A percentile compares a stretch with the other conserved stretches of the same genome.
These are phyloP conservation scores for Podospora anserina DNA, from an alignment of 495 filamentous ascomycete species.

Conservation along the genomic window DNA sequence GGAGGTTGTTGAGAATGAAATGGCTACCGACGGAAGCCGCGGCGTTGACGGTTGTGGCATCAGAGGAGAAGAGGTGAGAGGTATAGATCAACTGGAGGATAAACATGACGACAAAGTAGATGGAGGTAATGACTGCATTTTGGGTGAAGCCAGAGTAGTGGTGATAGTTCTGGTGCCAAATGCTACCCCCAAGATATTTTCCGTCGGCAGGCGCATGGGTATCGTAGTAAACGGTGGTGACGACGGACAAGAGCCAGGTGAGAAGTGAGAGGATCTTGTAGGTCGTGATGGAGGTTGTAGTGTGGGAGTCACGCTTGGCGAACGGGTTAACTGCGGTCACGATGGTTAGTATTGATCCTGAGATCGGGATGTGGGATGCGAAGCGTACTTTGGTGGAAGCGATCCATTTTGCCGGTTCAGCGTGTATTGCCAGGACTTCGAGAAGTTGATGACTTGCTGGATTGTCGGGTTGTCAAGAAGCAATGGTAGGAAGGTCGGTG, in stretches of 20 bases:
- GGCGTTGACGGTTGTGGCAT: constrained; percentile 56
- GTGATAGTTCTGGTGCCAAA: constrained; percentile 66
- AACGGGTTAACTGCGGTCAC: constrained; percentile 61
- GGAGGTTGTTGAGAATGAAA: constrained; percentile 81
- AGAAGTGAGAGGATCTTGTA: constrained; percentile 68
- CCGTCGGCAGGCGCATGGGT: constrained; percentile 59
- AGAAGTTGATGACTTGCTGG: neutral
- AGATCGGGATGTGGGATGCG: neutral
- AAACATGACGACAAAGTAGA: constrained; percentile 80
- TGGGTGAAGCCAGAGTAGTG: constrained; percentile 72
- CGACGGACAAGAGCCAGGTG: constrained; percentile 67
- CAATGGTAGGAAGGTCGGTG: neutral
- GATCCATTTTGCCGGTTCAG: constrained; percentile 36
- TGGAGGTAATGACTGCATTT: constrained; percentile 62
- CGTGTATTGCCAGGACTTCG: neutral
- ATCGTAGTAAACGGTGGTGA: constrained; percentile 68
- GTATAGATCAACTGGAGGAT: constrained; percentile 72
- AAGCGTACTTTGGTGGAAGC: constrained; percentile 40
- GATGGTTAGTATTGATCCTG: constrained; percentile 4
- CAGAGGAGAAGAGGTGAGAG: constrained; percentile 67
- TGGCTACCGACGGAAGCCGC: constrained; percentile 76
- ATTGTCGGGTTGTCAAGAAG: neutral
- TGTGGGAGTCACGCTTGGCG: constrained; percentile 58
- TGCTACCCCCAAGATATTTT: constrained; percentile 49
- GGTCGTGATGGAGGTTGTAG: constrained; percentile 43